A percentile compares a stretch with the other conserved stretches of the same genome.
Evolutionary conservation across 768 basidiomycete genomes (phyloP).

Genomic region (Calocybe gangraenosa): DNA sequence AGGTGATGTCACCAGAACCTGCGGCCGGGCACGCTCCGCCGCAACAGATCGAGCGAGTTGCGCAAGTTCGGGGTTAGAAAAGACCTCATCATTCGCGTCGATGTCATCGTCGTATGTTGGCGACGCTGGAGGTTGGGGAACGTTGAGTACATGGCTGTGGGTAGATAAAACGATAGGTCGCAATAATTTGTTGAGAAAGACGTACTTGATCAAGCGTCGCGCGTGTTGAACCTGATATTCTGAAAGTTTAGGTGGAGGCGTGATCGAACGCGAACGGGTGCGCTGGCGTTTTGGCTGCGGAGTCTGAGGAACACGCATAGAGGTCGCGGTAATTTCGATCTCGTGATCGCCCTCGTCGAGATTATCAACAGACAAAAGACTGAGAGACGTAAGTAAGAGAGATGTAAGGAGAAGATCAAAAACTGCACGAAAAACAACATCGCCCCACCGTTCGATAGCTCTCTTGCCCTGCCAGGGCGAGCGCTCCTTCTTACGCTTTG

Average conservation of each 20-base stretch:
- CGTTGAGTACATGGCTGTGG: slow-evolving; percentile 44
- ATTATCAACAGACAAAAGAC: slow-evolving; percentile 35
- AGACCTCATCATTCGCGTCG: slow-evolving; percentile 47
- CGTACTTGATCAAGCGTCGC: slow-evolving; percentile 58
- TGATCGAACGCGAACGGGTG: slow-evolving; percentile 69
- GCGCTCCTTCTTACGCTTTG: slow-evolving; percentile 33
- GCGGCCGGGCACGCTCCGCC: slow-evolving; percentile 19
- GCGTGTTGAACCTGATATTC: slow-evolving; percentile 51
- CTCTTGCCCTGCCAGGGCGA: slow-evolving; percentile 42
- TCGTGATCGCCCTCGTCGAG: slow-evolving; percentile 40
- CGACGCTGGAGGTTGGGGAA: slow-evolving; percentile 38
- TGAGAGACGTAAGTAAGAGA: slow-evolving; percentile 13
- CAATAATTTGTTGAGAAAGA: neutral
- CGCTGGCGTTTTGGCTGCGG: slow-evolving; percentile 41
- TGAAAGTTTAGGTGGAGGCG: slow-evolving; percentile 67
- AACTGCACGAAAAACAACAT: neutral
- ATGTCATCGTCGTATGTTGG: slow-evolving; percentile 42
- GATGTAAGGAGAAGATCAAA: too few species aligned
- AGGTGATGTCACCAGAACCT: slow-evolving; percentile 23
- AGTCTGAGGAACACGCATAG: slow-evolving; percentile 24
- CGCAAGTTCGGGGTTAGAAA: slow-evolving; percentile 60
- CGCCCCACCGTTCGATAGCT: slow-evolving; percentile 37
- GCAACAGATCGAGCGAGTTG: slow-evolving; percentile 39
- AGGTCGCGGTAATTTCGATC: slow-evolving; percentile 29
- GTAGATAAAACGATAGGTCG: neutral